Percentiles rank a stretch among this genome's conserved stretches.
These are phyloP conservation scores for Monotropa hypopitys DNA, from an alignment of 179 eudicot species.

Conservation along the genomic window DNA sequence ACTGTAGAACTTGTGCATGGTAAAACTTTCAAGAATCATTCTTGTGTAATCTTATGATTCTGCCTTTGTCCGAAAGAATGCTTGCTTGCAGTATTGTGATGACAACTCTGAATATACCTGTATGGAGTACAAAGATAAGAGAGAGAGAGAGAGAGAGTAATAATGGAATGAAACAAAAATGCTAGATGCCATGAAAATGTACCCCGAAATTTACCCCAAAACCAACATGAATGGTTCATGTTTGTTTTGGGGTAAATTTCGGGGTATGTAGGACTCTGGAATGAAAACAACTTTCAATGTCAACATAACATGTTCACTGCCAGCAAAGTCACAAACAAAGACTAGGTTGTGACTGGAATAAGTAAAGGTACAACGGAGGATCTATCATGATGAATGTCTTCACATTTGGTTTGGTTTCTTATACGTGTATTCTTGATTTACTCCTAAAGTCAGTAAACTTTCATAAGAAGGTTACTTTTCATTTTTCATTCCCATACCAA, in stretches of 20 bases:
- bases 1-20: background rate
- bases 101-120: background rate
- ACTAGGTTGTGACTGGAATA: background rate
- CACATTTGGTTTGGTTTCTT: background rate
- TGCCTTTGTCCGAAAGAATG: background rate
- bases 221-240: too few species aligned
- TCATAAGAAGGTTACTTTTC: background rate
- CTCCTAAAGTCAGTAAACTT: background rate
- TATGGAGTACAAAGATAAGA: background rate
- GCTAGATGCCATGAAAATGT: too few species aligned
- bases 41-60: background rate
- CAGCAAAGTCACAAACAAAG: background rate
- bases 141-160: background rate
- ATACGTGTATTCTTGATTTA: background rate
- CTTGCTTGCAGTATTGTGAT: background rate
- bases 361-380: background rate
- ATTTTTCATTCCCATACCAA: background rate
- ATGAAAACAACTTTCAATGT: background rate
- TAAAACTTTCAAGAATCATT: background rate
- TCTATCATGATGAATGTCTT: background rate
- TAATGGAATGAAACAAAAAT: background rate
- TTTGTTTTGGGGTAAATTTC: too few species aligned
- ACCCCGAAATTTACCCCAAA: too few species aligned
- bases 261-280: too few species aligned
- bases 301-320: background rate